These are phyloP conservation scores for Leishmania arabica DNA, from an alignment of 208 protist species.

Conservation along the genomic window DNA sequence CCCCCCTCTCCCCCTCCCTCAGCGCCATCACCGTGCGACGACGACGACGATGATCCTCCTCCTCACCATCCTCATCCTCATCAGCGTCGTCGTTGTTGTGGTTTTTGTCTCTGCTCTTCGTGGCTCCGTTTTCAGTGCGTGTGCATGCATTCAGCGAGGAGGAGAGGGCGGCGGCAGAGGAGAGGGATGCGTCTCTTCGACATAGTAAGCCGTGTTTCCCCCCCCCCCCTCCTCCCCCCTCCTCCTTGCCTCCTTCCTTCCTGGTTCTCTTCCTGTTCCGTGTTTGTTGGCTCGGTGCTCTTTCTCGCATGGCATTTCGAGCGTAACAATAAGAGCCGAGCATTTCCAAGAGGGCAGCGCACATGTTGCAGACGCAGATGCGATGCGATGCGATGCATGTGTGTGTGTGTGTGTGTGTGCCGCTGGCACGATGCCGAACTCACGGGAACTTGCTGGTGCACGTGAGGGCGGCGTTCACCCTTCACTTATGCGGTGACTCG, in stretches of 20 bases:
- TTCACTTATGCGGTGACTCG: not conserved
- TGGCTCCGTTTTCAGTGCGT: not conserved
- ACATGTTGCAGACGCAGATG: not conserved
- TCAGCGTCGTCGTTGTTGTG: not conserved
- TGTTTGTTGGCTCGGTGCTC: too few relatives aligned
- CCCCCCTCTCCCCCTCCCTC: not conserved
- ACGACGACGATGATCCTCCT: not conserved
- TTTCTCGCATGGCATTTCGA: too few relatives aligned
- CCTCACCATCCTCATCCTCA: too few relatives aligned
- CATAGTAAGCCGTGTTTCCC: too few relatives aligned
- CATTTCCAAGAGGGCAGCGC: not conserved
- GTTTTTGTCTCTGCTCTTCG: not conserved
- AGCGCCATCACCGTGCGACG: not conserved
- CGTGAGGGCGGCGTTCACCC: not conserved
- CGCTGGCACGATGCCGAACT: not conserved
- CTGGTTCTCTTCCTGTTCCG: not conserved
- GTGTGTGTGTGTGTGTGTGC: not conserved
- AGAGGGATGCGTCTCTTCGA: too few relatives aligned
- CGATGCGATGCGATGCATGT: not conserved
- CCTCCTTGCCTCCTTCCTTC: not conserved
- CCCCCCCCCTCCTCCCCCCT: not conserved
- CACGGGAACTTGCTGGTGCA: not conserved
- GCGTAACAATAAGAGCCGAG: not conserved
- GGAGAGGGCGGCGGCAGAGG: too few relatives aligned
- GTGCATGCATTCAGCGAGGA: not conserved